A percentile compares a stretch with the other conserved stretches of the same genome.
These are phyloP conservation scores for Tulasnella sp. DNA, from an alignment of 768 basidiomycete species.

Conservation along the genomic window DNA sequence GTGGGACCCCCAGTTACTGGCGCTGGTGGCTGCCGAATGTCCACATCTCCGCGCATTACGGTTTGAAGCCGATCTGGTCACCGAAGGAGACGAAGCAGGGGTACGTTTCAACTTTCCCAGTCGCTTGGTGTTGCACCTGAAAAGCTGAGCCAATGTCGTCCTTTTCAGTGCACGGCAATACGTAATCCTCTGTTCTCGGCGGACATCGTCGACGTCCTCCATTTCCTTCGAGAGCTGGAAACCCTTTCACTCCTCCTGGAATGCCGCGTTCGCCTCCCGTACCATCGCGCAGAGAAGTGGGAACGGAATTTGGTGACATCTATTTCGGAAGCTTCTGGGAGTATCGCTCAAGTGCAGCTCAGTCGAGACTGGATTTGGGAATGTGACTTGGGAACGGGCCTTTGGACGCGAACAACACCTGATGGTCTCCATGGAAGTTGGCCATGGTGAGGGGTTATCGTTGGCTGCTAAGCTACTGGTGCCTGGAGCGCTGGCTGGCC, in stretches of 20 bases:
- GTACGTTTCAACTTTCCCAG: background rate
- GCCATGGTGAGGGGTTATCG: background rate
- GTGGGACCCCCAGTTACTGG: background rate
- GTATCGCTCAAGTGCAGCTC: background rate
- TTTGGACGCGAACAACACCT: background rate
- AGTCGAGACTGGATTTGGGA: constrained; percentile 13
- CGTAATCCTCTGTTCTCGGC: constrained; percentile 1
- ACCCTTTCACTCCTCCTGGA: background rate
- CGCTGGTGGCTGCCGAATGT: background rate
- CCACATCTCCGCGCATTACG: constrained; percentile 5
- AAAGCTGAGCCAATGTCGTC: background rate
- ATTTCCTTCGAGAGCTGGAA: background rate
- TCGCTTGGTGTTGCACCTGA: background rate
- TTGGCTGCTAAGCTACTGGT: background rate
- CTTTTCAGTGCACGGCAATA: background rate
- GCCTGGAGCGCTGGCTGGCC: background rate
- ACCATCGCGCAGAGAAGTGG: constrained; percentile 10
- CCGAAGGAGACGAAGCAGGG: constrained; percentile 2
- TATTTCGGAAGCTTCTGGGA: background rate
- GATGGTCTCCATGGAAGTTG: background rate
- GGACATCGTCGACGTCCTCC: background rate
- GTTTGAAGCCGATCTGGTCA: constrained; percentile 9
- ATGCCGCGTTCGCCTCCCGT: constrained; percentile 8
- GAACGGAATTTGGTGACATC: background rate
- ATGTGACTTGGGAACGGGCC: background rate